A percentile compares a stretch with the other conserved stretches of the same genome.
phyloP scores from a whole-genome alignment of 805 yeast genomes.

The Jamesozyma spencerorum region DNA sequence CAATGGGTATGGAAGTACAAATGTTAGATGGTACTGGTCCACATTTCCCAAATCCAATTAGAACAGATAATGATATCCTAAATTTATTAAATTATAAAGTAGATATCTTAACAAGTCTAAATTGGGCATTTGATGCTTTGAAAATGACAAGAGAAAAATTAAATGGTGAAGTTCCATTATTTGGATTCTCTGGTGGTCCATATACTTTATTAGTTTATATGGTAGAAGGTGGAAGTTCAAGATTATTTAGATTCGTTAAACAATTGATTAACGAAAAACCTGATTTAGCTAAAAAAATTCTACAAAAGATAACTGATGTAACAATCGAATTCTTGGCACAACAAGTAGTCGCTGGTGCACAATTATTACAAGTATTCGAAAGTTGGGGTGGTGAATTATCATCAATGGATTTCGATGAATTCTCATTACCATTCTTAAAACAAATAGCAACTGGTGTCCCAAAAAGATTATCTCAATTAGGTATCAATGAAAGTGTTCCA shows the following conservation, averaged over 20 bases:
- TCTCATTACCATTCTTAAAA: conserved; percentile 77
- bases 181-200: conserved; percentile 96
- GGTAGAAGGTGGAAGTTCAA: conserved; percentile 96
- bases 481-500: conserved; percentile 65
- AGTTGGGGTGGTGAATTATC: conserved; percentile 98
- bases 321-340: conserved; percentile 88
- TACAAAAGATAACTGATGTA: conserved; percentile 74
- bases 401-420: conserved; percentile 78
- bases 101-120: conserved; percentile 68
- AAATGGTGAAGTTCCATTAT: conserved; percentile 82
- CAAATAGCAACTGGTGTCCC: conserved; percentile 69
- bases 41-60: conserved; percentile 77
- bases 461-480: conserved; percentile 57
- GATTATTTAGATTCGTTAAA: conserved; percentile 81
- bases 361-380: conserved; percentile 93
- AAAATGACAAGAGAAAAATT: conserved; percentile 80
- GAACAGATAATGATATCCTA: conserved; percentile 58
- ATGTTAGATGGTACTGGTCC: conserved; percentile 96
- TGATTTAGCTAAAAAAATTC: conserved; percentile 55
- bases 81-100: conserved; percentile 49
- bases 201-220: conserved; percentile 95
- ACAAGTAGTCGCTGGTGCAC: conserved; percentile 97
- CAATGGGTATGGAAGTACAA: conserved; percentile 90
- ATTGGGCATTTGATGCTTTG: conserved; percentile 93
- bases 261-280: conserved; percentile 85